A percentile compares a stretch with the other conserved stretches of the same genome.
phyloP scores from a whole-genome alignment of 495 filamentous ascomycete genomes.

The Hyaloscypha finlandica region DNA sequence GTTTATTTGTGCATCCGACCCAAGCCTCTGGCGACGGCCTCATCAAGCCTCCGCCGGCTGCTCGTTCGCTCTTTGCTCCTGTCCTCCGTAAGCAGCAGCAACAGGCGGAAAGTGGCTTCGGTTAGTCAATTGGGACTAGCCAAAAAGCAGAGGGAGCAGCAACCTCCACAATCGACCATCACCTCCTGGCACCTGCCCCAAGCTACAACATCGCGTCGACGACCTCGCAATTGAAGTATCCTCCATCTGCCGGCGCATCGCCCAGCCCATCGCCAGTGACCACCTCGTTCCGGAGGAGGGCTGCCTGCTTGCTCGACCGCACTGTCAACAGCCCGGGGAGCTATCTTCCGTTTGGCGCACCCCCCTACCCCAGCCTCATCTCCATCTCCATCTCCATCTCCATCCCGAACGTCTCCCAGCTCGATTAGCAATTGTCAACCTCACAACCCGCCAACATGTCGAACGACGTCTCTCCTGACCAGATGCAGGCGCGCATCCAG shows the following conservation, averaged over 20 bases:
- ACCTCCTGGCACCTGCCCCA: slow-evolving; percentile 33
- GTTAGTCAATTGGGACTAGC: too few relatives aligned
- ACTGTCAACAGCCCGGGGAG: slow-evolving; percentile 23
- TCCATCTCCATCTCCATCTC: neutral
- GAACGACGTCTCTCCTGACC: slow-evolving; percentile 61
- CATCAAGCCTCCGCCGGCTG: too few relatives aligned
- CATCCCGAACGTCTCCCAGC: slow-evolving; percentile 12
- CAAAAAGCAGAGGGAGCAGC: neutral
- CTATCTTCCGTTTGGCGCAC: slow-evolving; percentile 30
- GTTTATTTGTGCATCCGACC: neutral
- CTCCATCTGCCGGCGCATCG: neutral
- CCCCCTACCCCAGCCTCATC: slow-evolving; percentile 21
- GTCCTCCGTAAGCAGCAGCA: neutral
- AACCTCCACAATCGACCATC: slow-evolving; percentile 26
- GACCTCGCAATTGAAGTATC: slow-evolving; percentile 24
- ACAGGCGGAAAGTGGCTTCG: neutral
- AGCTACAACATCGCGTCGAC: slow-evolving; percentile 30
- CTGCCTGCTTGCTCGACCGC: neutral
- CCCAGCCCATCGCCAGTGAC: neutral
- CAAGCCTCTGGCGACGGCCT: neutral
- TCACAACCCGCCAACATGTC: slow-evolving; percentile 32
- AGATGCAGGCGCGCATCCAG: slow-evolving; percentile 80
- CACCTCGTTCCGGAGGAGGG: neutral
- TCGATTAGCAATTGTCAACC: slow-evolving; percentile 17
- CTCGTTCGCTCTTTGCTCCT: neutral